These are phyloP conservation scores for Thelonectria rubi DNA, from an alignment of 2,329 filamentous ascomycete species.

Conservation along the genomic window DNA sequence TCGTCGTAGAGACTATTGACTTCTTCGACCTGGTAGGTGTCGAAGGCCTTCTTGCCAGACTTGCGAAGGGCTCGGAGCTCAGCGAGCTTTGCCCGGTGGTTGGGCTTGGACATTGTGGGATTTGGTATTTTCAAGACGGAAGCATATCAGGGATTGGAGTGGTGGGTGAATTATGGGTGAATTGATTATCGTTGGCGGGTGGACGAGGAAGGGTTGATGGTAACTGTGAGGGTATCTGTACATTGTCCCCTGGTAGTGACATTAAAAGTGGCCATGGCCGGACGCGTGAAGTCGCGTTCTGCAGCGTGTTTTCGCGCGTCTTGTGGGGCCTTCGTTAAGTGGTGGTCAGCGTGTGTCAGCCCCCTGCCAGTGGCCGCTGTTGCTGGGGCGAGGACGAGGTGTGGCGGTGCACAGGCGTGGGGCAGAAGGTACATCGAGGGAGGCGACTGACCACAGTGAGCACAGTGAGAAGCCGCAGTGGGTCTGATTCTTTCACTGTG, in stretches of 20 bases:
- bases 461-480: neutral
- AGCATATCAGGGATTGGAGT: conserved; percentile 32
- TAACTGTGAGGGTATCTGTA: neutral
- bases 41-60: conserved; percentile 89
- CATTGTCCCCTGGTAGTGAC: conserved; percentile 10
- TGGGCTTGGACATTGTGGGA: conserved; percentile 49
- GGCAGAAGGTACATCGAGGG: neutral
- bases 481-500: neutral
- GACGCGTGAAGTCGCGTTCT: conserved; percentile 23
- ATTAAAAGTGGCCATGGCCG: conserved; percentile 24
- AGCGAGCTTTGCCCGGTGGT: conserved; percentile 66
- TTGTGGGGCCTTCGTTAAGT: conserved; percentile 21
- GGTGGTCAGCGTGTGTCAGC: neutral
- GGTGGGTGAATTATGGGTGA: neutral
- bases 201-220: neutral
- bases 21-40: conserved; percentile 86
- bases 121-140: conserved; percentile 26
- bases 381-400: conserved; percentile 1
- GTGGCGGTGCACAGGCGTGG: conserved; percentile 11
- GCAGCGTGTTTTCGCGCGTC: conserved; percentile 10
- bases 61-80: conserved; percentile 86
- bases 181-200: conserved; percentile 11
- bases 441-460: conserved; percentile 4
- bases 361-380: neutral
- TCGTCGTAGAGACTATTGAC: conserved; percentile 91